Base-by-base conservation (phyloP, 2,329 filamentous ascomycete genomes). In the Ascochyta lentis region DNA sequence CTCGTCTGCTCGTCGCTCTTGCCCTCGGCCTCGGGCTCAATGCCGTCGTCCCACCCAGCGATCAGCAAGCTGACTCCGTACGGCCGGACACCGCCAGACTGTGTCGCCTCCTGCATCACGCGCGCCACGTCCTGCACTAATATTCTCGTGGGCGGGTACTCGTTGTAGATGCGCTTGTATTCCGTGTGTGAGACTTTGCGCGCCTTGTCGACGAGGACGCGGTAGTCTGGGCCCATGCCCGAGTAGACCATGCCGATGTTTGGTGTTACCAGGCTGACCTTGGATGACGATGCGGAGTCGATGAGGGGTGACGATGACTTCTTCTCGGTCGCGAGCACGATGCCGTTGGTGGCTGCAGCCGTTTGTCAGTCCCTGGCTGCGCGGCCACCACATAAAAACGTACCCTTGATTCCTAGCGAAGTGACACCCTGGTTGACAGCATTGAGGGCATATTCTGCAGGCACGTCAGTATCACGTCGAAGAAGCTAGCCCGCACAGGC, bases 211-310 rank as follows among this genome's bases (percentile, higher is more conserved):
- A 98, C 95, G 50, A 99, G 86, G 54, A 99, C 92, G 78, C 95
- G 89, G 83, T 98, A 99, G 79, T 99, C 95, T 57, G 95, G 95
- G 27, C 95, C 94, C 95, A 99, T 99, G 76, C 95, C 95, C 48
- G 92, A 93, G 82, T 99, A 99, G 71, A 99, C 95, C 91, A 98
- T 97, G 77, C 95, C 95, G 78, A 99, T 98, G 84, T 99, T 95
- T 72, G 95, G 95, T 43, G 95, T 99, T 81, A 99, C 93, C 77
- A 96, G 87, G 77, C 92, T 96, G 82, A 99, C 91, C 84, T 99
- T 99, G 71, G 93, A 95, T 65, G 96, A 88, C 37, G 95, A 98
- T 70, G 90, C 87, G 69, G 95, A 89, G 76, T 99, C 95, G 83
- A 96, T 94, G 72, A 99, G 90, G 49, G 95, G 93, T 45, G 95